Conservation (phyloP, 257 asterid species). For the Jasminum sambac region DNA sequence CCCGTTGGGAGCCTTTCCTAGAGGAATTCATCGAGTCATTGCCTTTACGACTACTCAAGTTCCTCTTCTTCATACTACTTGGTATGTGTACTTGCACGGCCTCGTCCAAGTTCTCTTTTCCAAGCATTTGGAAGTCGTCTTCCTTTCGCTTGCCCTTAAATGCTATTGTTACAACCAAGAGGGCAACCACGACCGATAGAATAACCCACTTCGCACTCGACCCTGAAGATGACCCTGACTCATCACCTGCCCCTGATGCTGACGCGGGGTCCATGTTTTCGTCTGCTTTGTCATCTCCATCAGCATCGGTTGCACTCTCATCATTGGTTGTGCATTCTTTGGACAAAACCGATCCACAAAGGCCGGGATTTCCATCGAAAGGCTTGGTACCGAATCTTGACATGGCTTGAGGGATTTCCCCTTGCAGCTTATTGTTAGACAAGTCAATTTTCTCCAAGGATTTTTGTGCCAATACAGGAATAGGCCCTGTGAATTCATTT, state of each 20-base stretch:
- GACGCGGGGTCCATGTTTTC: conserved; percentile 27
- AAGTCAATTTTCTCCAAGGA: conserved; percentile 40
- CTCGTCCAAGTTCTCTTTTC: conserved; percentile 55
- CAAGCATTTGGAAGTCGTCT: conserved; percentile 37
- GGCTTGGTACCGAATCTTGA: conserved; percentile 43
- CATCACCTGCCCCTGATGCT: conserved; percentile 30
- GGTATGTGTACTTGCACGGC: conserved; percentile 44
- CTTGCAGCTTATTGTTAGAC: conserved; percentile 59
- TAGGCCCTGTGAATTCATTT: conserved; percentile 62
- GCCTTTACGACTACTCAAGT: conserved; percentile 34
- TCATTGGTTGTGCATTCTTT: conserved; percentile 34
- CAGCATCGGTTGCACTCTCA: background rate
- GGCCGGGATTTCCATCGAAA: conserved; percentile 53
- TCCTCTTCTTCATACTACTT: conserved; percentile 31
- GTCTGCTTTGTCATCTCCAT: background rate
- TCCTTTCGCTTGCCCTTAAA: conserved; percentile 47
- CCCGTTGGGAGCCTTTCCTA: conserved; percentile 28
- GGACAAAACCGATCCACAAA: conserved; percentile 55
- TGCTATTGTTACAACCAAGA: conserved; percentile 50
- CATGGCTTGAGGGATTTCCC: conserved; percentile 61
- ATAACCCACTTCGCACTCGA: conserved; percentile 56
- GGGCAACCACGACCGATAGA: conserved; percentile 47
- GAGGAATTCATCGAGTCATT: conserved; percentile 35
- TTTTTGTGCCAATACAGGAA: conserved; percentile 49
- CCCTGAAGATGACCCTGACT: conserved; percentile 13